Evolutionary conservation across 2,329 filamentous ascomycete genomes (phyloP).

Genomic region (Colletotrichum sp.): DNA sequence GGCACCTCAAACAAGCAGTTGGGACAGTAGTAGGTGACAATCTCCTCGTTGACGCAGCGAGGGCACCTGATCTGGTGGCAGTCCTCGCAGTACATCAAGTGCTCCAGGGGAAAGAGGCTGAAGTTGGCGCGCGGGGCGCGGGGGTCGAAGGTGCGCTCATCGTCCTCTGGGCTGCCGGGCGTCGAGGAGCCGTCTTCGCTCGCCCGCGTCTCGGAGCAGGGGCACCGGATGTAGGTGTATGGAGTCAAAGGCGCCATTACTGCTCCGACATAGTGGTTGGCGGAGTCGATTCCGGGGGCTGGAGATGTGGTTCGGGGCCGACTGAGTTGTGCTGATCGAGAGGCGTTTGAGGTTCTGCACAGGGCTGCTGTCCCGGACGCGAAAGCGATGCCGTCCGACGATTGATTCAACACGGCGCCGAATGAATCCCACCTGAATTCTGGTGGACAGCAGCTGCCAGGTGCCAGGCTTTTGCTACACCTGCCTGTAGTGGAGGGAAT

Average conservation of each 20-base stretch:
- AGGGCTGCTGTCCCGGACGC: conserved; percentile 2
- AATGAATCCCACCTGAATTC: not conserved
- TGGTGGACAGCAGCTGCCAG: not conserved
- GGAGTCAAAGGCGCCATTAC: conserved; percentile 58
- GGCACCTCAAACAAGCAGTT: conserved; percentile 96
- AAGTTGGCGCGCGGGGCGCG: conserved; percentile 84
- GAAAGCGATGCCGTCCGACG: not conserved
- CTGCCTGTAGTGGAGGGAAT: not conserved
- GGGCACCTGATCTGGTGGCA: conserved; percentile 96
- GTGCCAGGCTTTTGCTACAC: not conserved
- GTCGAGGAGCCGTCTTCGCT: conserved; percentile 33
- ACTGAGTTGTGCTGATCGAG: not conserved
- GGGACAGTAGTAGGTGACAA: conserved; percentile 93
- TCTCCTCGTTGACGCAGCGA: conserved; percentile 89
- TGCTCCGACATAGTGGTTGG: conserved; percentile 6
- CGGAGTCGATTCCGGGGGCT: not conserved
- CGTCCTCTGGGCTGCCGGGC: conserved; percentile 60
- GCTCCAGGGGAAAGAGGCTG: conserved; percentile 89
- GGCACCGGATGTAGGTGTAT: conserved; percentile 71
- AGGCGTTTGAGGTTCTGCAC: conserved; percentile 12
- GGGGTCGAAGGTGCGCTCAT: conserved; percentile 85
- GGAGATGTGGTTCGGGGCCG: not conserved
- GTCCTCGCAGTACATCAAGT: conserved; percentile 95
- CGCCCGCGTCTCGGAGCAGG: conserved; percentile 56
- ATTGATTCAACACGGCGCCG: not conserved